phyloP scores from a whole-genome alignment of 1,284 basidiomycete genomes.

The Trametes sp. region DNA sequence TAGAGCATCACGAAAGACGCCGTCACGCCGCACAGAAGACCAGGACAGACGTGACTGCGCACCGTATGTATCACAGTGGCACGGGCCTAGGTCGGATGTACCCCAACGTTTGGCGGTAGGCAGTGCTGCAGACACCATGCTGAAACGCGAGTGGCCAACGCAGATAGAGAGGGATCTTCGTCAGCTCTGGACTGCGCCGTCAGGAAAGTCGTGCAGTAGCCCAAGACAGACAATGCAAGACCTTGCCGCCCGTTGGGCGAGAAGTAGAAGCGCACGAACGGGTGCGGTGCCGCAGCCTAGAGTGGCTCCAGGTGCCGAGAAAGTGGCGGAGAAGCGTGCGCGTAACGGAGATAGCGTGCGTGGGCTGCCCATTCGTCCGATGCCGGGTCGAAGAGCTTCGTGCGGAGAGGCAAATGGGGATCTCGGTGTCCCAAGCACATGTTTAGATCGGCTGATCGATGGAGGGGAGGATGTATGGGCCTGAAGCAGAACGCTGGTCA shows the following conservation, averaged over 20 bases:
- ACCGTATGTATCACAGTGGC: background rate
- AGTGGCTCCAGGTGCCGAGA: background rate
- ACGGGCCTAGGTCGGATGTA: background rate
- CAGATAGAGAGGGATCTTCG: background rate
- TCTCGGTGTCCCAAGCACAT: conserved; percentile 17
- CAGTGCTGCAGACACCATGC: background rate
- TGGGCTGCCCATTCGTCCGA: conserved; percentile 8
- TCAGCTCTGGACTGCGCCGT: background rate
- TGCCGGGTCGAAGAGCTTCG: conserved; percentile 1
- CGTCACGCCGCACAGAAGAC: background rate
- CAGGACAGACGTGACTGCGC: background rate
- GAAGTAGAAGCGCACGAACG: background rate
- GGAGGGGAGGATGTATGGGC: background rate
- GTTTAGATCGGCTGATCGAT: conserved; percentile 6
- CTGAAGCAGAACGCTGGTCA: background rate
- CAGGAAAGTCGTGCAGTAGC: background rate
- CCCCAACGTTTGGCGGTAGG: background rate
- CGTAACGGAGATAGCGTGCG: conserved; percentile 25
- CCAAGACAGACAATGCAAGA: background rate
- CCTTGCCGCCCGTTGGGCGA: background rate
- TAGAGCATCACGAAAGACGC: background rate
- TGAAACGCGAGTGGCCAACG: background rate
- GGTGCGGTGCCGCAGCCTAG: conserved; percentile 10
- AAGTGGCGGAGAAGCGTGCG: background rate
- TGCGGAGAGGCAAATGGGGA: conserved; percentile 16